Percentiles rank a stretch among this genome's conserved stretches.
These are phyloP conservation scores for Elaeis oleifera DNA, from an alignment of 202 grass and related monocot genomes.

Conservation along the genomic window DNA sequence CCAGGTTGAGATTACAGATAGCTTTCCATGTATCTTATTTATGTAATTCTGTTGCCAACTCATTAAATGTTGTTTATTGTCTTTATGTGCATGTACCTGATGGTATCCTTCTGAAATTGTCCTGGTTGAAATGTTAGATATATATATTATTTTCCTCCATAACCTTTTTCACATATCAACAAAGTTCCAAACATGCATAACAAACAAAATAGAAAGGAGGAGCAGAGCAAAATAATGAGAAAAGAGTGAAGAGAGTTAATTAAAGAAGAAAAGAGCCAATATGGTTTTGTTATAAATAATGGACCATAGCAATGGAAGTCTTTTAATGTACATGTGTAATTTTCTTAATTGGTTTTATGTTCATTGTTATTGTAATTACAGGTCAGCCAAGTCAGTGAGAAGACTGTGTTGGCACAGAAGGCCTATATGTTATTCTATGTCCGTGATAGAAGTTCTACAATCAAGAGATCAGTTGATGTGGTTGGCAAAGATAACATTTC, in stretches of 20 bases:
- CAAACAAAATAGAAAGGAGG: no score
- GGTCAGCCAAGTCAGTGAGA: conserved; percentile 88
- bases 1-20: conserved; percentile 37
- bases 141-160: no score
- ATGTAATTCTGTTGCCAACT: conserved; percentile 7
- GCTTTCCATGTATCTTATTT: conserved; percentile 11
- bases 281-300: not conserved
- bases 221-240: no score
- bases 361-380: conserved; percentile 27
- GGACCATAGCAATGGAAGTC: not conserved
- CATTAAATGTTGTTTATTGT: conserved; percentile 2
- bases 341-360: conserved; percentile 11
- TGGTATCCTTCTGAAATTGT: no score
- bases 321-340: not conserved
- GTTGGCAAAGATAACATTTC: conserved; percentile 30
- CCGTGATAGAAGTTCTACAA: conserved; percentile 42
- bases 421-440: conserved; percentile 99
- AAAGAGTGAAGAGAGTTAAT: no score
- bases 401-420: conserved; percentile 74
- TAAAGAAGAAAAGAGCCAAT: no score
- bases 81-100: not conserved
- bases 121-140: no score
- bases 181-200: no score
- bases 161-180: no score
- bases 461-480: conserved; percentile 30